Conservation (phyloP, 495 filamentous ascomycete genomes). For the Astrothelium macrocarpum region DNA sequence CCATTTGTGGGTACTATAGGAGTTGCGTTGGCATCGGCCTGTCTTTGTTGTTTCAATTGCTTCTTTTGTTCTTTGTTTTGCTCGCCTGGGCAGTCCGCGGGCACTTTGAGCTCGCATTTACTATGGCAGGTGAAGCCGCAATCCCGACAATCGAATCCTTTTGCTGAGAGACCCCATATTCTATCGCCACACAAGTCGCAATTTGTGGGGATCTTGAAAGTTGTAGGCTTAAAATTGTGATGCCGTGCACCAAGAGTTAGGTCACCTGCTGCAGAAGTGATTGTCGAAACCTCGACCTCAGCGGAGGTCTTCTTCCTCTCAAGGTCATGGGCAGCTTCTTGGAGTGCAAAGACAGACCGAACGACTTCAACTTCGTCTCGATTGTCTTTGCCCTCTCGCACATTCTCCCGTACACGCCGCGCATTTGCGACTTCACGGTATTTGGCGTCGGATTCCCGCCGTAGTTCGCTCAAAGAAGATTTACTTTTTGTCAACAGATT, state of each 20-base stretch:
- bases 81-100: constrained; percentile 89
- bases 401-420: constrained; percentile 58
- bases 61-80: constrained; percentile 89
- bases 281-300: constrained; percentile 84
- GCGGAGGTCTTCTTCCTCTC: constrained; percentile 77
- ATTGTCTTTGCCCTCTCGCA: constrained; percentile 66
- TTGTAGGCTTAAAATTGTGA: constrained; percentile 93
- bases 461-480: constrained; percentile 62
- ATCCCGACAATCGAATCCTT: constrained; percentile 89
- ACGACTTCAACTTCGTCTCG: constrained; percentile 75
- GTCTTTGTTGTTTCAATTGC: constrained; percentile 72
- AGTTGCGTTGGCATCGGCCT: constrained; percentile 62
- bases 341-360: constrained; percentile 60
- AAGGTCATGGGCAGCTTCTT: constrained; percentile 78
- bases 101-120: constrained; percentile 98
- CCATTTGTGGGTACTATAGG: constrained; percentile 16
- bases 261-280: constrained; percentile 78
- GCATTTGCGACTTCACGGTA: constrained; percentile 68
- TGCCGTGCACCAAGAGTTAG: constrained; percentile 82
- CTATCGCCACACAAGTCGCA: constrained; percentile 93
- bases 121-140: constrained; percentile 97
- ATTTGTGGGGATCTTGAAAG: constrained; percentile 97
- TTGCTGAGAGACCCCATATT: constrained; percentile 92
- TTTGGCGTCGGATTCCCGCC: constrained; percentile 74
- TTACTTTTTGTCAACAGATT: constrained; percentile 91